Evolutionary conservation across 192 early-diverging fungal genomes (phyloP).

Genomic region (Coemansia sp.): DNA sequence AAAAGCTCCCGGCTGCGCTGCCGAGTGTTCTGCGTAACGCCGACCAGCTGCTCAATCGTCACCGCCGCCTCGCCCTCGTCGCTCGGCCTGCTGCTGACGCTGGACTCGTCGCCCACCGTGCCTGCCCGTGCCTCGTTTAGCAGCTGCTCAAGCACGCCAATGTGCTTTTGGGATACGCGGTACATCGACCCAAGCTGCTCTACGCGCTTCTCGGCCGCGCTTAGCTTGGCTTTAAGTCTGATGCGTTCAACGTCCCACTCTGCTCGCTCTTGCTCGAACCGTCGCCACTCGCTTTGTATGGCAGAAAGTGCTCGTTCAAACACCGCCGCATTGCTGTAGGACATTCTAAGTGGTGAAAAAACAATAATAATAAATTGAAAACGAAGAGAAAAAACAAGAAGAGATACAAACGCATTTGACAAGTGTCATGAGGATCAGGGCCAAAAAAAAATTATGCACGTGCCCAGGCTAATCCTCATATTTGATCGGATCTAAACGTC

Average conservation of each 20-base stretch:
- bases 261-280: slow-evolving; percentile 44
- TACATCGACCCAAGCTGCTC: slow-evolving; percentile 29
- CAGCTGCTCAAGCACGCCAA: slow-evolving; percentile 32
- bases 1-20: slow-evolving; percentile 35
- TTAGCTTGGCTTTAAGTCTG: slow-evolving; percentile 44
- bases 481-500: slow-evolving; percentile 21
- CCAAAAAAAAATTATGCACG: no score
- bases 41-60: slow-evolving; percentile 21
- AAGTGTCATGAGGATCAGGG: background rate
- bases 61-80: background rate
- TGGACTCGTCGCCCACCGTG: background rate
- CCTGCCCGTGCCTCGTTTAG: background rate
- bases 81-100: background rate
- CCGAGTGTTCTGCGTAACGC: slow-evolving; percentile 16
- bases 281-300: slow-evolving; percentile 50
- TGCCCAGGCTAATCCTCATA: background rate
- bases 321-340: background rate
- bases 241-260: slow-evolving; percentile 54
- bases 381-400: background rate
- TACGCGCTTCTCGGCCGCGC: slow-evolving; percentile 46
- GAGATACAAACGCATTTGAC: background rate
- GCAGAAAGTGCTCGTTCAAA: slow-evolving; percentile 44
- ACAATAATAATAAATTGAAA: background rate
- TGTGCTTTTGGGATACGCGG: slow-evolving; percentile 33
- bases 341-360: background rate